phyloP scores from a whole-genome alignment of 495 filamentous ascomycete genomes.

The Usnea hakonensis region DNA sequence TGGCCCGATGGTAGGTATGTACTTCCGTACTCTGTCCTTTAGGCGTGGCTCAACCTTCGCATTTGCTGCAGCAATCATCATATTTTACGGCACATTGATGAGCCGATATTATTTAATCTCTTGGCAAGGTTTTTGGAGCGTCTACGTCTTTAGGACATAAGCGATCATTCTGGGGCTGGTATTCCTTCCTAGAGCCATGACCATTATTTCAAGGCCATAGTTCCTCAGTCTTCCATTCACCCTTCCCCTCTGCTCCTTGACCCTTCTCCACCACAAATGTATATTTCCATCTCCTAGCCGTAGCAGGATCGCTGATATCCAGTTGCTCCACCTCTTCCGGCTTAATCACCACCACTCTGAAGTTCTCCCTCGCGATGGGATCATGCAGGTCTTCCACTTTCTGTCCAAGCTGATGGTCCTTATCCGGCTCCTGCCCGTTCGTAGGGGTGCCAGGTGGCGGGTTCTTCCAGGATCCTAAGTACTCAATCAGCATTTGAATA shows the following conservation, averaged over 20 bases:
- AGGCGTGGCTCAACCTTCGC: too few relatives aligned
- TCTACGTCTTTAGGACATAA: not conserved
- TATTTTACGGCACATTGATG: not conserved
- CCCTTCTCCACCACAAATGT: constrained; percentile 35
- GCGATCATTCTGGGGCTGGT: not conserved
- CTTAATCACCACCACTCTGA: constrained; percentile 74
- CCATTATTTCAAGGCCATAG: constrained; percentile 58
- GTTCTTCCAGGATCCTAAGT: constrained; percentile 57
- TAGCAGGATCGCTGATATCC: constrained; percentile 61
- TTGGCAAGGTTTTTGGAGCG: not conserved
- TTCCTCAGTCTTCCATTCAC: constrained; percentile 68
- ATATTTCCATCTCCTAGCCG: constrained; percentile 59
- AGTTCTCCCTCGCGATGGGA: constrained; percentile 62
- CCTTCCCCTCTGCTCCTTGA: constrained; percentile 31
- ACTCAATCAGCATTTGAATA: not conserved
- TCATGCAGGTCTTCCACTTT: constrained; percentile 63
- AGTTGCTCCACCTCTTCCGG: constrained; percentile 73
- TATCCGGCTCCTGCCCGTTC: constrained; percentile 37
- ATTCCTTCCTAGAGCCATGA: not conserved
- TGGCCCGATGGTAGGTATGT: too few relatives aligned
- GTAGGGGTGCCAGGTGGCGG: constrained; percentile 65
- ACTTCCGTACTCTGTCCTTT: too few relatives aligned
- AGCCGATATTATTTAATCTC: not conserved
- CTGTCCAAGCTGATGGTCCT: constrained; percentile 53
- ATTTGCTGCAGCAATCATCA: too few relatives aligned